These are phyloP conservation scores for Thyridium curvatum DNA, from an alignment of 2,329 filamentous ascomycete genomes.

Conservation along the genomic window DNA sequence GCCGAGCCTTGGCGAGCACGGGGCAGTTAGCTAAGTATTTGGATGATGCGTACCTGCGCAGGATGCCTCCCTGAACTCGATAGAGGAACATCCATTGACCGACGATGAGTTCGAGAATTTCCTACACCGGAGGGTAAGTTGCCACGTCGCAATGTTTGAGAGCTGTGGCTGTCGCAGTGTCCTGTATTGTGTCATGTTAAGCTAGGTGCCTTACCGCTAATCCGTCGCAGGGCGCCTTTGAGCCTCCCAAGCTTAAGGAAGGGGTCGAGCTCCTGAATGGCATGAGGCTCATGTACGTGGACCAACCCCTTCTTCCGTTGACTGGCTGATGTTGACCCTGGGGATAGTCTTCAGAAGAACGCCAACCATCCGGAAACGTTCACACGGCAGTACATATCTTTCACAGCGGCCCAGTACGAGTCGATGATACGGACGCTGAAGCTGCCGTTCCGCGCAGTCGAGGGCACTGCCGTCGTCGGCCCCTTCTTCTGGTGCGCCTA, in stretches of 20 bases:
- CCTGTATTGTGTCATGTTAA: too few relatives aligned
- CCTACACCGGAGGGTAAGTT: conserved; percentile 39
- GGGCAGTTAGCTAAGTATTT: too few relatives aligned
- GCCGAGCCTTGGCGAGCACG: too few relatives aligned
- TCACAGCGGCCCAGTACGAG: conserved; percentile 43
- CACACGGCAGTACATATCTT: conserved; percentile 44
- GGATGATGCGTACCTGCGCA: too few relatives aligned
- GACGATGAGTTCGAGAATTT: conserved; percentile 54
- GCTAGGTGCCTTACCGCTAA: too few relatives aligned
- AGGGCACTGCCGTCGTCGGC: conserved; percentile 52
- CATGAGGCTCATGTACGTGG: conserved; percentile 47
- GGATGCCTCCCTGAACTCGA: conserved; percentile 42
- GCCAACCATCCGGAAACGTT: conserved; percentile 54
- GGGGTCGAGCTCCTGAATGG: conserved; percentile 42
- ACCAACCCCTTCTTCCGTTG: neutral
- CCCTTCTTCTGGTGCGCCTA: conserved; percentile 57
- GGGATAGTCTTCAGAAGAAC: conserved; percentile 51
- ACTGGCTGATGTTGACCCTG: conserved; percentile 2
- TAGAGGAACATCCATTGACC: conserved; percentile 45
- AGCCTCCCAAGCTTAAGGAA: conserved; percentile 33
- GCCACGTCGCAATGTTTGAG: too few relatives aligned
- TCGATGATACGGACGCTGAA: conserved; percentile 48
- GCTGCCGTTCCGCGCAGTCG: conserved; percentile 51
- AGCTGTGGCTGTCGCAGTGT: too few relatives aligned
- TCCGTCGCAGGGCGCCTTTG: conserved; percentile 42